A percentile compares a stretch with the other conserved stretches of the same genome.
Evolutionary conservation across 1,284 basidiomycete species (phyloP).

Genomic region (Cryptococcus floricola): DNA sequence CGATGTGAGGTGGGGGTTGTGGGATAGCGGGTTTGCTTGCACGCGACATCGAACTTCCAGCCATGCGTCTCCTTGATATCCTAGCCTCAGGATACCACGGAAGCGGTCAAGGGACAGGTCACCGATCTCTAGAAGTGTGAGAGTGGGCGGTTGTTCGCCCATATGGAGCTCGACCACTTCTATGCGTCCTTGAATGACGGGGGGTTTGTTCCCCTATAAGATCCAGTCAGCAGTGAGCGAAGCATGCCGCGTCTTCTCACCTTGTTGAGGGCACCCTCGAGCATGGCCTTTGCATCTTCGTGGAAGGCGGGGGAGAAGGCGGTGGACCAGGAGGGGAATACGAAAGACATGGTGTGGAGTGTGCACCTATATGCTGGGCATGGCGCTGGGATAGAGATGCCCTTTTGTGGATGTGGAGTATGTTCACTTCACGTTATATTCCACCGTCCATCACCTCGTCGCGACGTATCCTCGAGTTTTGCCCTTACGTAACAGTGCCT

Average conservation of each 20-base stretch:
- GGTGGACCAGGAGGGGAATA: constrained; percentile 87
- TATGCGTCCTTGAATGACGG: constrained; percentile 94
- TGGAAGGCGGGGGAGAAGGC: constrained; percentile 90
- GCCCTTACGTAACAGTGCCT: background rate
- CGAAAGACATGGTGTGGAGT: constrained; percentile 73
- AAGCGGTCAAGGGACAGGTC: constrained; percentile 95
- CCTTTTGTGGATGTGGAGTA: no score
- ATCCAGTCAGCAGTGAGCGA: background rate
- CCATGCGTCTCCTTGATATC: constrained; percentile 93
- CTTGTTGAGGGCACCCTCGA: constrained; percentile 93
- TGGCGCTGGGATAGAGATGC: no score
- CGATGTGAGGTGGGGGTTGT: constrained; percentile 78
- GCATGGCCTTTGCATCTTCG: constrained; percentile 86
- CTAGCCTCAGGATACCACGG: constrained; percentile 92
- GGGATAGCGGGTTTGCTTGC: constrained; percentile 56
- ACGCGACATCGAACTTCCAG: constrained; percentile 95
- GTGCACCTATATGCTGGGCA: no score
- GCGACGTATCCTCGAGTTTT: no score
- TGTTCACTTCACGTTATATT: no score
- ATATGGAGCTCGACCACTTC: constrained; percentile 97
- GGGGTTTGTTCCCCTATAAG: constrained; percentile 77
- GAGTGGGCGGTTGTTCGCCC: constrained; percentile 95
- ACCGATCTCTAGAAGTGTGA: constrained; percentile 96
- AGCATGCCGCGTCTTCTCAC: constrained; percentile 16
- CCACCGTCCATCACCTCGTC: no score